Evolutionary conservation across 768 basidiomycete species (phyloP), one percentile per base, ranked within the genome.

Genomic region (Mycena indigotica): DNA sequence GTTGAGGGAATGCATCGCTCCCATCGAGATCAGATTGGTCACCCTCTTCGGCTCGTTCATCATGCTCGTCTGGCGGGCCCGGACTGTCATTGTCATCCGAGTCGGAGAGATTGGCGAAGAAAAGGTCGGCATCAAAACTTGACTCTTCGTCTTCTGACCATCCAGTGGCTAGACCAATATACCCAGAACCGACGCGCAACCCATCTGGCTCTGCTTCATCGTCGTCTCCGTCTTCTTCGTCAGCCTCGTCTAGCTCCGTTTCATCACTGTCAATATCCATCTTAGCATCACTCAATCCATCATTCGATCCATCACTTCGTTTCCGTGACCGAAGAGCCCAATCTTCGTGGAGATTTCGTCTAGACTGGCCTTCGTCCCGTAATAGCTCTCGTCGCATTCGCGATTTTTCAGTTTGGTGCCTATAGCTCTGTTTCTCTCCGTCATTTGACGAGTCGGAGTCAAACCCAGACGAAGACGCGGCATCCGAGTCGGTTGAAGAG

Each of bases 101-200:
- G 65, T 84, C 89, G 32, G 85, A 84, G 39, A 93, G 81, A 66
- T 91, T 88, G 54, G 87, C 84, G 66, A 93, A 93, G 74, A 93
- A 93, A 0, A 93, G 70, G 59, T 93, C 90, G 10, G 91, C 91
- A 64, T 93, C 91, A 64, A 91, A 89, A 58, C 80, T 84, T 2
- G 85, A 87, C 68, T 91, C 90, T 61, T 86, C 89, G 56, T 86
- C 88, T 19, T 88, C 87, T 38, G 87, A 87, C 90, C 89, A 93
- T 40, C 88, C 85, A 1, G 86, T 86, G 48, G 82, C 86, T 46
- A 89, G 78, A 48, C 87, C 88, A 38, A 81, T 80, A 65, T 85
- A 89, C 48, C 75, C 73, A 35, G 61, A 66, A 28, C 67, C 65
- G 67, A 70, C 60, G 61, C 62, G 65, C 57, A 68, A 62, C 62